Base-by-base conservation (phyloP, 805 yeast species). In the Ogataea philodendri region DNA sequence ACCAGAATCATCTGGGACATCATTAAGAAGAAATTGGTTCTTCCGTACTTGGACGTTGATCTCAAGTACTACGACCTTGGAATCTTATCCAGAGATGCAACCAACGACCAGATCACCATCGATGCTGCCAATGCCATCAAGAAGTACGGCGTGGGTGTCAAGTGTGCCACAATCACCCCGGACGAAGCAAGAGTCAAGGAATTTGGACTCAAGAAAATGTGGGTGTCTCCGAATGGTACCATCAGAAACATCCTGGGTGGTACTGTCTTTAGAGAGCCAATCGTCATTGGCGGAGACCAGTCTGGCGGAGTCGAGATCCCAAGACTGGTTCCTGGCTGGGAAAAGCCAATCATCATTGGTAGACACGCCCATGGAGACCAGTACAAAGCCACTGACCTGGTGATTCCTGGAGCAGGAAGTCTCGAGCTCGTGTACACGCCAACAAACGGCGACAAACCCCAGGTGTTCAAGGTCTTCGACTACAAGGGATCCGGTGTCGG, bases 291-390 rank as follows among this genome's bases (percentile, higher is more conserved):
- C 9, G 81, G 82, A 27, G 51, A 49, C 30, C 33, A 39, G 16
- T 39, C 49, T 5, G 56, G 54, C n/a, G 49, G 49, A 17, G 44
- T 57, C 20, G 77, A 80, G 57, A 76, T 84, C 34, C 93, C 93
- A 39, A 68, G 93, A 55, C 65, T 84, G 38, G 78, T 84, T 26
- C 86, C 87, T 20, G 77, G 79, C 22, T 84, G 93, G 93, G 78
- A 81, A 55, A 73, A 82, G 54, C 90, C 90, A 42, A 84, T 84
- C 52, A 78, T 84, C 36, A 84, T 84, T 49, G 93, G 93, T 39
- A 79, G 93, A 76, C 93, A 84, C 46, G 90, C 90, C 10, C 81
- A 76, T 55, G 90, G 88, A 46, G 93, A 84, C 59, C 90, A 84
- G 63, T 84, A 84, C 60, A 83, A 81, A 62, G 87, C 89, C 35